A percentile compares a stretch with the other conserved stretches of the same genome.
Conservation (phyloP, 805 yeast genomes). For the Yarrowia porcina region DNA sequence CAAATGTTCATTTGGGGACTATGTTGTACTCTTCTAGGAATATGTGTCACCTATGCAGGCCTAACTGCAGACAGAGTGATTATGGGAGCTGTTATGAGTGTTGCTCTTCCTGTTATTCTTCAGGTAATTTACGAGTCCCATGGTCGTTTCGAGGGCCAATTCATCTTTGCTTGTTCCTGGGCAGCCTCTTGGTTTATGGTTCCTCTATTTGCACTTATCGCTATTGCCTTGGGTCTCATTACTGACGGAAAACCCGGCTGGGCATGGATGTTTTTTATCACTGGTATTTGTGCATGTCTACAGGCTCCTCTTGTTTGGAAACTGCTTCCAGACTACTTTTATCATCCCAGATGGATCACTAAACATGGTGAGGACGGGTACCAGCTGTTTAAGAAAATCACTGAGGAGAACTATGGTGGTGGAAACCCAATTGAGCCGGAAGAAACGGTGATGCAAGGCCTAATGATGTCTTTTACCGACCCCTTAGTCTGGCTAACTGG, state of each 20-base stretch:
- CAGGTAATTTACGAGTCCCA: background rate
- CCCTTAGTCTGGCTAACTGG: background rate
- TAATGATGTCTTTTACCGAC: background rate
- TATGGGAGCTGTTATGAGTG: background rate
- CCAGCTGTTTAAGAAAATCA: background rate
- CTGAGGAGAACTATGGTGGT: background rate
- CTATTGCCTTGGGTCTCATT: conserved; percentile 4
- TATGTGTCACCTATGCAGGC: background rate
- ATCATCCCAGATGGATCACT: conserved; percentile 10
- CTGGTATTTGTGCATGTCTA: background rate
- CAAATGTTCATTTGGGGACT: conserved; percentile 5
- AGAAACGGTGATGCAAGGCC: background rate
- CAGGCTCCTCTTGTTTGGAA: conserved; percentile 10
- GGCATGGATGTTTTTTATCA: conserved; percentile 12
- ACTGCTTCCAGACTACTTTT: conserved; percentile 8
- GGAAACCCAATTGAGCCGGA: background rate
- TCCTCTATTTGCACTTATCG: background rate
- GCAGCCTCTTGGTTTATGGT: conserved; percentile 2
- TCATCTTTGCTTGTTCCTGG: conserved; percentile 5
- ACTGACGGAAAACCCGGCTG: background rate
- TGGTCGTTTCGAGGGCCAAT: background rate
- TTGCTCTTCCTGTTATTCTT: background rate
- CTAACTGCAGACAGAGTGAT: background rate
- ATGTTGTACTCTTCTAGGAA: background rate
- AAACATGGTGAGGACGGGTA: conserved; percentile 1